A percentile compares a stretch with the other conserved stretches of the same genome.
Evolutionary conservation across 331 rosid genomes (phyloP).

Genomic region (Rhamnella rubrinervis): DNA sequence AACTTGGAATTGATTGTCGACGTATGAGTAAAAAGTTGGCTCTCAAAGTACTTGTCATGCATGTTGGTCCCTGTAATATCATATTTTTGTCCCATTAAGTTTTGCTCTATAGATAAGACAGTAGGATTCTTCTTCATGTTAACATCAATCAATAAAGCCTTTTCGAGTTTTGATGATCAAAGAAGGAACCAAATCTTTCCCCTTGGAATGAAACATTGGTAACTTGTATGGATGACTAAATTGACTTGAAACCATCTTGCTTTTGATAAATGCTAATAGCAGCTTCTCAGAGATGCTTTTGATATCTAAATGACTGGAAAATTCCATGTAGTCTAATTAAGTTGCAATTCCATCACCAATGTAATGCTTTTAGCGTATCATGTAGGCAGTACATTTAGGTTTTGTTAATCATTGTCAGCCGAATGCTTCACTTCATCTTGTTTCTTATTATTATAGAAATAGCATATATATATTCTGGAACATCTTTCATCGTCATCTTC

Average conservation of each 20-base stretch:
- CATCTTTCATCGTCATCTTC: conserved; percentile 33
- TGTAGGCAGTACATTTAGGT: conserved; percentile 14
- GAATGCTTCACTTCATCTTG: conserved; percentile 14
- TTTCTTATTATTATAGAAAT: conserved; percentile 20
- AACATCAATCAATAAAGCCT: background rate
- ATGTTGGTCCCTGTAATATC: background rate
- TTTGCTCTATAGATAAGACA: background rate
- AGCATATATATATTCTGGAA: conserved; percentile 8
- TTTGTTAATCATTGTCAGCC: conserved; percentile 20
- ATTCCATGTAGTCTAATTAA: no score
- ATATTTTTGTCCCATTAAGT: background rate
- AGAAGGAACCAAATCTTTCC: background rate
- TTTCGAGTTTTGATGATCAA: conserved; percentile 3
- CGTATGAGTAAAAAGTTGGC: background rate
- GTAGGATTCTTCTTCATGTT: background rate
- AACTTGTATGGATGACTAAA: background rate
- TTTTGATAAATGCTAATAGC: background rate
- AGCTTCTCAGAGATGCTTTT: no score
- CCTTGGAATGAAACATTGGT: background rate
- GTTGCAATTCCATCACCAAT: no score
- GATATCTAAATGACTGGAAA: no score
- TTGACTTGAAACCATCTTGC: background rate
- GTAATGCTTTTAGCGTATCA: conserved; percentile 15
- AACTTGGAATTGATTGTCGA: conserved; percentile 4
- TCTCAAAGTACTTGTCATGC: background rate